These are phyloP conservation scores for Globisporangium sylvaticum DNA, from an alignment of 352 stramenopile genomes.

Conservation along the genomic window DNA sequence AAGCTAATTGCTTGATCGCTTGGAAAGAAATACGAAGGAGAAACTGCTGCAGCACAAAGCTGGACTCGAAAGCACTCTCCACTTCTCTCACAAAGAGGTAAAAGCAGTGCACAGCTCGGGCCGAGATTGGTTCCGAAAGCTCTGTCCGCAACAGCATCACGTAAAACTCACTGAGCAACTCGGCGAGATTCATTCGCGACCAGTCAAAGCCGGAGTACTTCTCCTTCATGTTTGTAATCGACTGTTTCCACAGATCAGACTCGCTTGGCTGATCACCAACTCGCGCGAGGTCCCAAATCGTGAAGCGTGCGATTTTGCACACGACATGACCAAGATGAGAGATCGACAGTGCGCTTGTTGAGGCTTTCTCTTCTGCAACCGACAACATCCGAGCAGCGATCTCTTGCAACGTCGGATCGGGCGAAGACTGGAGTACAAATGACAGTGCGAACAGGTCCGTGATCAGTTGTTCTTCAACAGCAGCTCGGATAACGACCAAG, in stretches of 20 bases:
- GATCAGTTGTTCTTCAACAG: constrained; percentile 51
- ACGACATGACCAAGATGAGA: constrained; percentile 59
- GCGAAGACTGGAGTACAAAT: constrained; percentile 41
- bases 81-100: constrained; percentile 54
- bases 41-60: constrained; percentile 54
- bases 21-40: constrained; percentile 72
- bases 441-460: constrained; percentile 71
- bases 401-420: constrained; percentile 21
- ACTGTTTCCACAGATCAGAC: constrained; percentile 33
- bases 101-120: constrained; percentile 60
- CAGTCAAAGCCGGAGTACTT: constrained; percentile 69
- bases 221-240: constrained; percentile 59
- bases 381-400: constrained; percentile 41
- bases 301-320: constrained; percentile 66
- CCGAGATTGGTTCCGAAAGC: constrained; percentile 39
- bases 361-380: constrained; percentile 43
- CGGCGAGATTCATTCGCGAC: constrained; percentile 52
- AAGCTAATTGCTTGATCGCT: constrained; percentile 42
- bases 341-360: constrained; percentile 34
- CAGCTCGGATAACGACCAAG: not conserved
- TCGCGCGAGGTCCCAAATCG: constrained; percentile 47
- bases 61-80: constrained; percentile 29
- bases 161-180: constrained; percentile 60
- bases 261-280: constrained; percentile 23
- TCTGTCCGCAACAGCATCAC: constrained; percentile 42